phyloP scores from a whole-genome alignment of 2,329 filamentous ascomycete species.

The Dactylella cylindrospora region DNA sequence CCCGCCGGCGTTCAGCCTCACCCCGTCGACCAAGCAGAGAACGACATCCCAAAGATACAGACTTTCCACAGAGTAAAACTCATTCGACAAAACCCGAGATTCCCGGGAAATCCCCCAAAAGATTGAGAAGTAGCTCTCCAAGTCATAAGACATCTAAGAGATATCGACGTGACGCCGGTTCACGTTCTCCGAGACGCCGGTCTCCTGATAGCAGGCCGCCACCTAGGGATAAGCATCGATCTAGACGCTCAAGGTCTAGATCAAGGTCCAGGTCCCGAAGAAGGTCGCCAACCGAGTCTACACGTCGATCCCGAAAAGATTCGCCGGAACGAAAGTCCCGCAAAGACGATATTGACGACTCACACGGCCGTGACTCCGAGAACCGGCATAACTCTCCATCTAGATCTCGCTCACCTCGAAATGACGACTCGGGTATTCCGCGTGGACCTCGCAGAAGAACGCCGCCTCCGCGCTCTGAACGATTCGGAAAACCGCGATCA shows the following conservation, averaged over 20 bases:
- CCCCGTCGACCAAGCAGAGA: slow-evolving; percentile 24
- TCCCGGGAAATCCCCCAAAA: slow-evolving; percentile 31
- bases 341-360: slow-evolving; percentile 7
- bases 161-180: slow-evolving; percentile 24
- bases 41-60: slow-evolving; percentile 2
- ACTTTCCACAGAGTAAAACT: not conserved
- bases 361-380: slow-evolving; percentile 2
- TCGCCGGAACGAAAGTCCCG: slow-evolving; percentile 17
- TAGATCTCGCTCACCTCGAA: slow-evolving; percentile 24
- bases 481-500: slow-evolving; percentile 11
- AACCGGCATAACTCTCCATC: slow-evolving; percentile 15
- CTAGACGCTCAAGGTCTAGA: slow-evolving; percentile 27
- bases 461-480: slow-evolving; percentile 3
- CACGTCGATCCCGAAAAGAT: slow-evolving; percentile 18
- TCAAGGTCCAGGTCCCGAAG: slow-evolving; percentile 27
- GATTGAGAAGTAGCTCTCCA: slow-evolving; percentile 27
- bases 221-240: slow-evolving; percentile 20
- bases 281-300: slow-evolving; percentile 20
- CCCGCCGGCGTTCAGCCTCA: slow-evolving; percentile 23
- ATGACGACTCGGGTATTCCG: slow-evolving; percentile 9
- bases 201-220: slow-evolving; percentile 21
- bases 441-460: slow-evolving; percentile 15
- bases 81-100: slow-evolving; percentile 13
- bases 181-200: slow-evolving; percentile 25
- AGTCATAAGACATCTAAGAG: slow-evolving; percentile 23